Conservation (phyloP, 1,139 yeast genomes). For the Blastobotrys proliferans region DNA sequence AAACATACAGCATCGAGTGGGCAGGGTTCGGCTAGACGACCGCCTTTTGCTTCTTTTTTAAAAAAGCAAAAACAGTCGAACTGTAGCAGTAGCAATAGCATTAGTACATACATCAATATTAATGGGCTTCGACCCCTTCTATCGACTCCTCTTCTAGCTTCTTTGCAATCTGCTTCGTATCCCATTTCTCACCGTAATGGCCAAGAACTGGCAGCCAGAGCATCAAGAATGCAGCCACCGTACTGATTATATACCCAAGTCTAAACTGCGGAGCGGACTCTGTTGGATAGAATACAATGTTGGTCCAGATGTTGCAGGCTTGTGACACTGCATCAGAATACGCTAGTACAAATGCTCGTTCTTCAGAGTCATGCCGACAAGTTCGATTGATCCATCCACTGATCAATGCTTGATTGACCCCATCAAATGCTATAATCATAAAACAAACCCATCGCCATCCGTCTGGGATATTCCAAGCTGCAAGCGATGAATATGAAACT, state of each 20-base stretch:
- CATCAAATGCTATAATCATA: conserved; percentile 38
- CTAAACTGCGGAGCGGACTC: conserved; percentile 37
- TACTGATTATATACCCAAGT: conserved; percentile 36
- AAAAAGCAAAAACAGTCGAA: too few relatives aligned
- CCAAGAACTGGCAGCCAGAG: conserved; percentile 35
- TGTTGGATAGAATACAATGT: conserved; percentile 41
- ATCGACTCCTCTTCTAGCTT: background rate
- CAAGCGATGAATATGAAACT: conserved; percentile 40
- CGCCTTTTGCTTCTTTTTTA: too few relatives aligned
- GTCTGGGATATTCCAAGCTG: conserved; percentile 45
- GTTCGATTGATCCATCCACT: conserved; percentile 40
- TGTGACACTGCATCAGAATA: conserved; percentile 42
- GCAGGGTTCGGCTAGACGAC: conserved; percentile 40
- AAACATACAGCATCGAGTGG: conserved; percentile 39
- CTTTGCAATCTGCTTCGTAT: conserved; percentile 24
- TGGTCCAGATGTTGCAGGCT: conserved; percentile 42
- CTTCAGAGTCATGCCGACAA: conserved; percentile 38
- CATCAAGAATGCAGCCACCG: conserved; percentile 37
- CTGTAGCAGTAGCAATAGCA: too few relatives aligned
- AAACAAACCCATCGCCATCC: conserved; percentile 48
- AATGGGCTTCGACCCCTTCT: conserved; percentile 2
- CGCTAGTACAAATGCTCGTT: conserved; percentile 40
- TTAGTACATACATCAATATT: too few relatives aligned
- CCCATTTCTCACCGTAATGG: conserved; percentile 26
- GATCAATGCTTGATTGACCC: conserved; percentile 36